Percentiles rank a stretch among this genome's conserved stretches.
Evolutionary conservation across 352 stramenopile species (phyloP).

Genomic region (Saprolegnia parasitica): DNA sequence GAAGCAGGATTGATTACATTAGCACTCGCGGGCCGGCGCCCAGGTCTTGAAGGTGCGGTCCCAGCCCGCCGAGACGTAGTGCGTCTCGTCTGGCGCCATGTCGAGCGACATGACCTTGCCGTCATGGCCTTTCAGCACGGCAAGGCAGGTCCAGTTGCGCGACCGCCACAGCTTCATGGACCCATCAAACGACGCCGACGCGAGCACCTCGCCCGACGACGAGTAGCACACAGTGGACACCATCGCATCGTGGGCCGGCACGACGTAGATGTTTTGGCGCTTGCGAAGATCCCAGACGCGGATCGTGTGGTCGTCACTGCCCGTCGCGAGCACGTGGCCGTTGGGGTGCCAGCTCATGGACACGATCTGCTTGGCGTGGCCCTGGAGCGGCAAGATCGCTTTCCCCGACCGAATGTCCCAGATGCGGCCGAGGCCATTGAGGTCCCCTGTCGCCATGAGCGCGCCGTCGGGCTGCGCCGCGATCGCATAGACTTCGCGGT

Average conservation of each 20-base stretch:
- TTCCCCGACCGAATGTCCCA: constrained; percentile 97
- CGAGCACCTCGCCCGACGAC: constrained; percentile 77
- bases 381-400: constrained; percentile 80
- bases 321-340: constrained; percentile 90
- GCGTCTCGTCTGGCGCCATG: constrained; percentile 84
- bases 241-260: constrained; percentile 94
- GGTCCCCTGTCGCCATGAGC: constrained; percentile 91
- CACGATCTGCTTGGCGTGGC: constrained; percentile 95
- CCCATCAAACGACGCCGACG: constrained; percentile 92
- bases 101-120: constrained; percentile 94
- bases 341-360: constrained; percentile 91
- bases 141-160: constrained; percentile 90
- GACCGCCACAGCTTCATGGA: constrained; percentile 92
- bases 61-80: constrained; percentile 85
- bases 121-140: constrained; percentile 88
- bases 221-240: constrained; percentile 91
- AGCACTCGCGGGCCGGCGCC: constrained; percentile 88
- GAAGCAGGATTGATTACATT: constrained; percentile 33
- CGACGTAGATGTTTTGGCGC: constrained; percentile 85
- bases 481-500: constrained; percentile 92
- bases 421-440: constrained; percentile 89
- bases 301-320: constrained; percentile 93
- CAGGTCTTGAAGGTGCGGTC: constrained; percentile 92
- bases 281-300: constrained; percentile 95
- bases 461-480: constrained; percentile 94